phyloP scores from a whole-genome alignment of 2,329 filamentous ascomycete genomes.

The Paramyrothecium sp. region DNA sequence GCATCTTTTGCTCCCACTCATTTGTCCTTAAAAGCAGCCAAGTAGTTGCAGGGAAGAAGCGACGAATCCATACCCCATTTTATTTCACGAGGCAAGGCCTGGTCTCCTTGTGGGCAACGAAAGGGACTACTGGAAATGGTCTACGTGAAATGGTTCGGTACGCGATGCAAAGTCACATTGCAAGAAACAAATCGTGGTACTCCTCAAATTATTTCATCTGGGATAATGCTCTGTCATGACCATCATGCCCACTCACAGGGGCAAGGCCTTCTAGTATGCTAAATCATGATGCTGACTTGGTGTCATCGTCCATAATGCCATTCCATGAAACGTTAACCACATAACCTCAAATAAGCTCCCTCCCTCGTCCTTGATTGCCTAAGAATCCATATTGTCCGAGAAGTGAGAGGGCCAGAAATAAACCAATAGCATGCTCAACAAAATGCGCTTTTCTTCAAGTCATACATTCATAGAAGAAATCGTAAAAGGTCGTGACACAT shows the following conservation, averaged over 20 bases:
- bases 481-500: slow-evolving; percentile 36
- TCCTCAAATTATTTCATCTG: neutral
- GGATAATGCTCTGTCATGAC: neutral
- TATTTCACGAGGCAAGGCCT: no score
- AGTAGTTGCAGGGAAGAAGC: no score
- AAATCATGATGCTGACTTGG: neutral
- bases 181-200: no score
- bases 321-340: neutral
- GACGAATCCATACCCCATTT: no score
- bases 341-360: neutral
- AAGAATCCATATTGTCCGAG: slow-evolving; percentile 13
- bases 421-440: slow-evolving; percentile 22
- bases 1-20: no score
- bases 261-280: neutral
- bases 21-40: no score
- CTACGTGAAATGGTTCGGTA: no score
- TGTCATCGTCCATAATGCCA: neutral
- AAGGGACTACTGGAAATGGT: no score
- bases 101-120: no score
- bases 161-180: no score
- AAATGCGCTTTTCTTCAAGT: slow-evolving; percentile 36
- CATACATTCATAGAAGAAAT: slow-evolving; percentile 40
- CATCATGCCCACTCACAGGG: neutral
- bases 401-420: slow-evolving; percentile 7
- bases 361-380: neutral